These are phyloP conservation scores for Globisporangium nagaii DNA, from an alignment of 352 stramenopile species.

Conservation along the genomic window DNA sequence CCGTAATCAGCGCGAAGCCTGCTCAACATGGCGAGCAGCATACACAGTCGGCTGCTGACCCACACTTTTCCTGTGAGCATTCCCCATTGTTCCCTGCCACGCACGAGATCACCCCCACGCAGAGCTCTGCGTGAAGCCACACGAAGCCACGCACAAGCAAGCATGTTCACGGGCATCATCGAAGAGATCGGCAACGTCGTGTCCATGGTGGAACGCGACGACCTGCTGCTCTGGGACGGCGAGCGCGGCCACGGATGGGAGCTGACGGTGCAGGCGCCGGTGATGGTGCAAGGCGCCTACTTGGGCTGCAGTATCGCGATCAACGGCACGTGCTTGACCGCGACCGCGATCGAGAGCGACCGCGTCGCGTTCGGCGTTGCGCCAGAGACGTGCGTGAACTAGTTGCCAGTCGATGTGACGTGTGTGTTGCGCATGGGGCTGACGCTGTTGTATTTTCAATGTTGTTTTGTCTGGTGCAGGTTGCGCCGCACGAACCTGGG, in stretches of 20 bases:
- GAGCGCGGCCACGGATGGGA: conserved; percentile 85
- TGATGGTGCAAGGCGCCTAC: conserved; percentile 85
- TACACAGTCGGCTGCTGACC: no score
- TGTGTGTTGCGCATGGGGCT: not conserved
- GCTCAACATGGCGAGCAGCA: no score
- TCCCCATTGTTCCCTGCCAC: not conserved
- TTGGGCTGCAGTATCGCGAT: conserved; percentile 95
- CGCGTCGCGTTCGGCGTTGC: conserved; percentile 92
- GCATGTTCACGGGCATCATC: conserved; percentile 98
- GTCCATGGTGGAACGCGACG: conserved; percentile 85
- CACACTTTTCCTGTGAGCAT: no score
- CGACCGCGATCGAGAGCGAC: conserved; percentile 86
- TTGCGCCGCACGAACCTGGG: conserved; percentile 90
- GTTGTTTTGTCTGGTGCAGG: conserved; percentile 11
- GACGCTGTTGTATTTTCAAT: not conserved
- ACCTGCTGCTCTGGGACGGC: conserved; percentile 96
- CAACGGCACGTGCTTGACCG: conserved; percentile 97
- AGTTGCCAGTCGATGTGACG: not conserved
- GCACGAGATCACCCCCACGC: not conserved
- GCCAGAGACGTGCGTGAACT: conserved; percentile 91
- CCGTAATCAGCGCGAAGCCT: no score
- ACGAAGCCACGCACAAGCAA: not conserved
- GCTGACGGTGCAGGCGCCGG: conserved; percentile 72
- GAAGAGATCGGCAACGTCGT: conserved; percentile 97
- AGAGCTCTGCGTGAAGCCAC: not conserved